Evolutionary conservation across 1,139 yeast genomes (phyloP).

Genomic region (Debaryomyces sp.): DNA sequence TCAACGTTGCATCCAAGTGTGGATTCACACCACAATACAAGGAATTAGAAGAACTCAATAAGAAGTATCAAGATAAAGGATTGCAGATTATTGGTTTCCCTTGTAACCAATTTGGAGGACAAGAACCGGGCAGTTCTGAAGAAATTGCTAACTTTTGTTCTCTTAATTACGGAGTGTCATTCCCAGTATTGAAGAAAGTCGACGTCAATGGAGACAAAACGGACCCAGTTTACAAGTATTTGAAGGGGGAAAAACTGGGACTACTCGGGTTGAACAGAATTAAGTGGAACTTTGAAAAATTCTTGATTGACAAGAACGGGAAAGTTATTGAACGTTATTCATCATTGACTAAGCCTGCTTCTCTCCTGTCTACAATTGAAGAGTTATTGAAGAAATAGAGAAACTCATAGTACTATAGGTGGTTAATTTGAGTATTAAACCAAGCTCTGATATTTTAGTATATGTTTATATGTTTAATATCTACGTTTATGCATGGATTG

Average conservation of each 20-base stretch:
- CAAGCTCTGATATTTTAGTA: not conserved
- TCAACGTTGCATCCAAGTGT: conserved; percentile 93
- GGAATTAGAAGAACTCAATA: conserved; percentile 81
- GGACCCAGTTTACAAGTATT: conserved; percentile 77
- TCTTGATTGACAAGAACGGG: conserved; percentile 48
- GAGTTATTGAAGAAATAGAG: conserved; percentile 31
- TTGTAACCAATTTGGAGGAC: conserved; percentile 65
- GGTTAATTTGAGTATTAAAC: not conserved
- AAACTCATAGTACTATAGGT: not conserved
- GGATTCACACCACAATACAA: conserved; percentile 81
- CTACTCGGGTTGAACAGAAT: conserved; percentile 47
- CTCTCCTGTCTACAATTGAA: conserved; percentile 40
- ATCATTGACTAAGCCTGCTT: conserved; percentile 44
- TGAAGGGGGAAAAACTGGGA: conserved; percentile 58
- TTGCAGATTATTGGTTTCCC: conserved; percentile 90
- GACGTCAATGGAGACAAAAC: conserved; percentile 86
- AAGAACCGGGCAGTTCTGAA: conserved; percentile 47
- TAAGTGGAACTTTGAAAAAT: conserved; percentile 56
- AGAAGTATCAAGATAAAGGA: conserved; percentile 75
- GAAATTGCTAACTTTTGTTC: conserved; percentile 45
- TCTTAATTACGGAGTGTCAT: conserved; percentile 60
- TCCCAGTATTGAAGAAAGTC: conserved; percentile 84
- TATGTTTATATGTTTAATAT: not conserved
- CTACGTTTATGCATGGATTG: not conserved
- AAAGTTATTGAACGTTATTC: conserved; percentile 48